A percentile compares a stretch with the other conserved stretches of the same genome.
Conservation (phyloP, 371 early-diverging fungal genomes). For the Amoeboaphelidium protococcarum region DNA sequence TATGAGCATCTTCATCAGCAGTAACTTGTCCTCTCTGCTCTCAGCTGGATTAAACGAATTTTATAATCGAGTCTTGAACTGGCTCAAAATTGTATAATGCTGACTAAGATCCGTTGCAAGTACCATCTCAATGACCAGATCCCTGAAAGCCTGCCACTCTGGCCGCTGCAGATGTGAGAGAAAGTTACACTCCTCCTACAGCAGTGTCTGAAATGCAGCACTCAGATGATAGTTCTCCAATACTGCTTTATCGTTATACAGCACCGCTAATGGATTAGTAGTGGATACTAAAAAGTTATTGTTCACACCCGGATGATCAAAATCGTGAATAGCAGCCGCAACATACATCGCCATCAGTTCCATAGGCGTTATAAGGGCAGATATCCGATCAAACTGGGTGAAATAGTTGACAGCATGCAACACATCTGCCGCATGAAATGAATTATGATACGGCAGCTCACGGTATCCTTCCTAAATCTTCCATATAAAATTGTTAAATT, state of each 20-base stretch:
- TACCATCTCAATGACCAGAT: slow-evolving; percentile 36
- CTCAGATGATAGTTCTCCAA: slow-evolving; percentile 80
- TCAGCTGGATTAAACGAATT: slow-evolving; percentile 12
- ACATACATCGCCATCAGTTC: slow-evolving; percentile 42
- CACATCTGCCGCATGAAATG: slow-evolving; percentile 62
- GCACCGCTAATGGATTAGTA: slow-evolving; percentile 45
- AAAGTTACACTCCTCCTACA: slow-evolving; percentile 8
- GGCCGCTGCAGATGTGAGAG: not conserved
- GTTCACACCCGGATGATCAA: slow-evolving; percentile 63
- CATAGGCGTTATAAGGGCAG: slow-evolving; percentile 14
- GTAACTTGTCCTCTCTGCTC: slow-evolving; percentile 17
- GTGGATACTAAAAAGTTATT: slow-evolving; percentile 35
- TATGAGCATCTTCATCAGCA: slow-evolving; percentile 35
- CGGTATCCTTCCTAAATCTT: slow-evolving; percentile 19
- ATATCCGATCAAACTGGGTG: slow-evolving; percentile 26
- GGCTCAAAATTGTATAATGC: slow-evolving; percentile 45
- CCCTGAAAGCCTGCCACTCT: slow-evolving; percentile 25
- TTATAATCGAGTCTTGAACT: slow-evolving; percentile 26
- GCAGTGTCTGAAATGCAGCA: slow-evolving; percentile 49
- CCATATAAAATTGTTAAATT: slow-evolving; percentile 14
- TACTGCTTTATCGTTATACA: slow-evolving; percentile 77
- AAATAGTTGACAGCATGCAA: slow-evolving; percentile 44
- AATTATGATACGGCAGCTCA: slow-evolving; percentile 39
- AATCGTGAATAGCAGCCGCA: slow-evolving; percentile 54
- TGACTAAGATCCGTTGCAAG: slow-evolving; percentile 60